Evolutionary conservation across 1,284 basidiomycete genomes (phyloP).

Genomic region (Tetrapyrgos nigripes): DNA sequence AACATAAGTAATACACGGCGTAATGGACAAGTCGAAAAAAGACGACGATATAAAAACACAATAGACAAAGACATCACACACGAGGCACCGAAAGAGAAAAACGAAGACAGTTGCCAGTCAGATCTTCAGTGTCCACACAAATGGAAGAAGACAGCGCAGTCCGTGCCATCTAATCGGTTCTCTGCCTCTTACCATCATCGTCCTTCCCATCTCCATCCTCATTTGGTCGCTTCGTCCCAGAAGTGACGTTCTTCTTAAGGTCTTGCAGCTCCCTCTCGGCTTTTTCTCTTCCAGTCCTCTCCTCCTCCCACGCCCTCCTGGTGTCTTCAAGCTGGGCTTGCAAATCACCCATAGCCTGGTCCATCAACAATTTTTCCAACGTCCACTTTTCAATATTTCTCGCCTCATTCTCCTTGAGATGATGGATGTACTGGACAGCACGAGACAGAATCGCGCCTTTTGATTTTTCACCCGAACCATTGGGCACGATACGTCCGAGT

Average conservation of each 20-base stretch:
- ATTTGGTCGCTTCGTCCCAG: conserved; percentile 19
- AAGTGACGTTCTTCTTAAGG: conserved; percentile 32
- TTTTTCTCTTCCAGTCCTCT: conserved; percentile 60
- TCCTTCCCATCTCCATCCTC: conserved; percentile 33
- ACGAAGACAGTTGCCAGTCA: too few relatives aligned
- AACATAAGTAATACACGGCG: too few relatives aligned
- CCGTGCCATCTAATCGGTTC: conserved; percentile 37
- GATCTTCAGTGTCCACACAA: too few relatives aligned
- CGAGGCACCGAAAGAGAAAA: background rate
- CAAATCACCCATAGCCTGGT: conserved; percentile 88
- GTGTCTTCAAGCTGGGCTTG: conserved; percentile 82
- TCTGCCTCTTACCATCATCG: conserved; percentile 45
- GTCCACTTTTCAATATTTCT: conserved; percentile 95
- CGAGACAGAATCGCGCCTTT: conserved; percentile 88
- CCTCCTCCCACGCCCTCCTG: conserved; percentile 76
- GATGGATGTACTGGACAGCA: conserved; percentile 89
- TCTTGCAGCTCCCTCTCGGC: conserved; percentile 66
- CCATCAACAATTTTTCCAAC: conserved; percentile 91
- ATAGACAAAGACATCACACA: background rate
- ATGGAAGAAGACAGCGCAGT: background rate
- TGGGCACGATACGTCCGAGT: conserved; percentile 88
- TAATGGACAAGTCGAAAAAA: too few relatives aligned
- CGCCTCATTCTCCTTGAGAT: conserved; percentile 89
- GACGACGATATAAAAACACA: too few relatives aligned
- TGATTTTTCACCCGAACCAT: conserved; percentile 85